A percentile compares a stretch with the other conserved stretches of the same genome.
These are phyloP conservation scores for Pyrus communis DNA, from an alignment of 306 rosid species.

Conservation along the genomic window DNA sequence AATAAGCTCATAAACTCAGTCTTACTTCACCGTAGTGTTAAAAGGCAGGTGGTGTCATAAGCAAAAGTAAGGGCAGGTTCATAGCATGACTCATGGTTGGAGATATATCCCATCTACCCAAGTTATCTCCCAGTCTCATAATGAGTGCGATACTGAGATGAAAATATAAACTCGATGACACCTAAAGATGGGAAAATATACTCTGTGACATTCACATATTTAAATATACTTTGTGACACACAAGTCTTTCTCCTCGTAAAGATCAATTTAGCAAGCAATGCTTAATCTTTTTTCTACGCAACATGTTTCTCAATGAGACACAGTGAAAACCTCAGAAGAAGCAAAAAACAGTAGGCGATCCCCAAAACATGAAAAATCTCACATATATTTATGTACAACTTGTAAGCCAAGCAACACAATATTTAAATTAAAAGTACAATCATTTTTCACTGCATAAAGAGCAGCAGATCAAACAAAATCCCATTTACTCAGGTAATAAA, in stretches of 20 bases:
- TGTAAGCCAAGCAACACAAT: neutral
- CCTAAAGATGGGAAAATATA: too few relatives aligned
- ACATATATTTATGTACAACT: neutral
- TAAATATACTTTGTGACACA: too few relatives aligned
- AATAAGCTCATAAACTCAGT: too few relatives aligned
- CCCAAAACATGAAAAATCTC: neutral
- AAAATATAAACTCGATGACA: too few relatives aligned
- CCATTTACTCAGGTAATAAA: neutral
- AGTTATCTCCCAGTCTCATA: neutral
- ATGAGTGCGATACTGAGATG: neutral
- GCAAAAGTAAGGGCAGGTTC: neutral
- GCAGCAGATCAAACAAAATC: constrained; percentile 12
- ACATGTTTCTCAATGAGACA: too few relatives aligned
- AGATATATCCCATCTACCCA: too few relatives aligned
- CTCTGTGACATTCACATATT: too few relatives aligned
- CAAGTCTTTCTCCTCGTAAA: neutral
- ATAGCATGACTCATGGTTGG: neutral
- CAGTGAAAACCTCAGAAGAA: too few relatives aligned
- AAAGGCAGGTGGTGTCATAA: too few relatives aligned
- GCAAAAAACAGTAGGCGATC: neutral
- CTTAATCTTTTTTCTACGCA: too few relatives aligned
- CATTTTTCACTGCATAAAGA: neutral
- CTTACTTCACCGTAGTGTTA: too few relatives aligned
- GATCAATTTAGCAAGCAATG: too few relatives aligned
- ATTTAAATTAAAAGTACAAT: neutral